Percentiles rank a stretch among this genome's conserved stretches.
Conservation (phyloP, 306 rosid species). For the Cicer arietinum region DNA sequence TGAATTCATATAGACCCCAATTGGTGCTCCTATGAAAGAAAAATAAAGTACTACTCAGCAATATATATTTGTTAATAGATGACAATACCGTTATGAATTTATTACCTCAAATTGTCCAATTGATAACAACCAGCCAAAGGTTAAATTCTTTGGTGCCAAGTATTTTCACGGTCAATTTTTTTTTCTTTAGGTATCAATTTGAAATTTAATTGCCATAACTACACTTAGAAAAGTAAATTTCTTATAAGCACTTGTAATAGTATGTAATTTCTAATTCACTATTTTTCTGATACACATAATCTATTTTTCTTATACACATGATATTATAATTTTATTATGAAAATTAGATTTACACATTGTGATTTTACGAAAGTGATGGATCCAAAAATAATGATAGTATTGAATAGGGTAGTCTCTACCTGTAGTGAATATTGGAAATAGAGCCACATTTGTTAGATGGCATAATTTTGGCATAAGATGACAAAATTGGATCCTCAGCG, state of each 20-base stretch:
- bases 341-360: no score
- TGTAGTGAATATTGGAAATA: slow-evolving; percentile 22
- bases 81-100: slow-evolving; percentile 49
- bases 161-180: background rate
- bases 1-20: slow-evolving; percentile 23
- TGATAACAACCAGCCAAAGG: slow-evolving; percentile 25
- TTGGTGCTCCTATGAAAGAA: slow-evolving; percentile 21
- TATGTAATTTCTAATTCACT: no score
- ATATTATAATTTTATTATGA: no score
- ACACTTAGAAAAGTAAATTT: background rate
- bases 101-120: slow-evolving; percentile 39
- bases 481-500: slow-evolving; percentile 26
- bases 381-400: background rate
- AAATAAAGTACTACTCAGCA: background rate
- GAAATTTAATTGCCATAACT: background rate
- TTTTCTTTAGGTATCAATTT: background rate
- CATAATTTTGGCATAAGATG: slow-evolving; percentile 19
- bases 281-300: no score
- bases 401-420: background rate
- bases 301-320: no score
- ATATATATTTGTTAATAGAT: slow-evolving; percentile 31
- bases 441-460: slow-evolving; percentile 16
- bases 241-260: background rate
- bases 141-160: slow-evolving; percentile 2
- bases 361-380: no score